Base-by-base conservation (phyloP, 768 basidiomycete genomes). In the Flagelloscypha sp. region DNA sequence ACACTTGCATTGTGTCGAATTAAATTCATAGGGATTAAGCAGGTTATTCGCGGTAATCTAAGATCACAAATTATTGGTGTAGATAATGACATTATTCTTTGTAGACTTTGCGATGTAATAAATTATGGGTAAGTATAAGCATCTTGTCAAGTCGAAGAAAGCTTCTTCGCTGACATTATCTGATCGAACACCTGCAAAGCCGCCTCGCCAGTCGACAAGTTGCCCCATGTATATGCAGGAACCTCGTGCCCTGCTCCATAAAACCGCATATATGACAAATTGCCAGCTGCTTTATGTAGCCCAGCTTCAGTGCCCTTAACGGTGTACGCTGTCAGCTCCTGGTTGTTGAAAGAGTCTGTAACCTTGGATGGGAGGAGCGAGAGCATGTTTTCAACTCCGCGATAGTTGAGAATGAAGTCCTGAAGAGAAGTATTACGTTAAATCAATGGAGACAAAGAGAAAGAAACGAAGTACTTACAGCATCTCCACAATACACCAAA, bases 321-420 rank as follows among this genome's bases (percentile, higher is more conserved):
- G 1, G 57, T 64, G 48, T 42, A 62, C 46, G 48, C 56, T 6
- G 54, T 36, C 41, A 62, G 60, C n/a, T 39, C 10, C 42, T 58
- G 55, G 35, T 48, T 5, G 19, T 43, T 42, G 34, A 45, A 62
- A 24, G 42, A 12, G 2, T 47, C 16, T 7, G 50, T 51, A 42
- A 57, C 55, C 41, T 51, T 32, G 11, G 61, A 60, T 35, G 20
- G 23, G 27, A 27, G 13, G 17, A 13, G 10, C 33, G 45, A 18
- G 21, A 63, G 60, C 60, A 63, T 59, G 20, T 53, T 52, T 46
- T 63, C 61, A 16, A 63, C 54, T 12, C 63, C 62, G 17, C 52
- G 41, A 41, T 46, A 61, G 42, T 62, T 64, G 30, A 53, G 46
- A 43, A 58, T 57, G 38, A 47, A 54, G 36, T 60, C 56, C n/a